Percentiles rank a stretch among this genome's conserved stretches.
Conservation (phyloP, 2,329 filamentous ascomycete genomes). For the Dactylellina parvicollis region DNA sequence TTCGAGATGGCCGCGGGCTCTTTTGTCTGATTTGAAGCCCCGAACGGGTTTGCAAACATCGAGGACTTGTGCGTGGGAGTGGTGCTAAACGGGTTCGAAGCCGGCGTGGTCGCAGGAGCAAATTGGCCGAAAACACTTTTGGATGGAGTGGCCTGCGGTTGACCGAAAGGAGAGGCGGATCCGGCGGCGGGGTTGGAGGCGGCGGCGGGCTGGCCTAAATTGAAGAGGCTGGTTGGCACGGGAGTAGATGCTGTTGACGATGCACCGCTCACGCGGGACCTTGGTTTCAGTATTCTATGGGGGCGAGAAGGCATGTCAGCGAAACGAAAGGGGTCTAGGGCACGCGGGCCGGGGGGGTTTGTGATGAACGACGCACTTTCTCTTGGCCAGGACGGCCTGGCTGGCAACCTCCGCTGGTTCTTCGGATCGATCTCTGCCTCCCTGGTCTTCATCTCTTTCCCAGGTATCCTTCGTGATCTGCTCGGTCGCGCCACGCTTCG, state of each 20-base stretch:
- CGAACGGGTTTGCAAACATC: conserved; percentile 32
- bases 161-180: conserved; percentile 28
- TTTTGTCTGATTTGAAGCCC: not conserved
- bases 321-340: not conserved
- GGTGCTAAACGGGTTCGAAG: conserved; percentile 19
- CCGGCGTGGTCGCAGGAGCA: conserved; percentile 2
- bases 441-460: conserved; percentile 47
- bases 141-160: conserved; percentile 34
- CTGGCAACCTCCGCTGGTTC: conserved; percentile 44
- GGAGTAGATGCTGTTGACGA: conserved; percentile 11
- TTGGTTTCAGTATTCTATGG: conserved; percentile 48
- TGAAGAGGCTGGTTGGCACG: conserved; percentile 30
- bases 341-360: not conserved
- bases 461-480: conserved; percentile 53
- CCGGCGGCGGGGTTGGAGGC: not conserved
- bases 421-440: conserved; percentile 42
- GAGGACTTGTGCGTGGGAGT: conserved; percentile 5
- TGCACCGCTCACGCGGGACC: conserved; percentile 31
- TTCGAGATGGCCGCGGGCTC: not conserved
- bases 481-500: conserved; percentile 50
- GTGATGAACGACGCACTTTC: conserved; percentile 29
- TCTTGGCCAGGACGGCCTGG: conserved; percentile 35
- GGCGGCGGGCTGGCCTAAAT: conserved; percentile 30
- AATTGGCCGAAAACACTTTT: conserved; percentile 30
- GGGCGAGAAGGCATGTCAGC: not conserved